Percentiles rank a stretch among this genome's conserved stretches.
phyloP scores from a whole-genome alignment of 805 yeast species.

The Wickerhamomyces strasburgensis region DNA sequence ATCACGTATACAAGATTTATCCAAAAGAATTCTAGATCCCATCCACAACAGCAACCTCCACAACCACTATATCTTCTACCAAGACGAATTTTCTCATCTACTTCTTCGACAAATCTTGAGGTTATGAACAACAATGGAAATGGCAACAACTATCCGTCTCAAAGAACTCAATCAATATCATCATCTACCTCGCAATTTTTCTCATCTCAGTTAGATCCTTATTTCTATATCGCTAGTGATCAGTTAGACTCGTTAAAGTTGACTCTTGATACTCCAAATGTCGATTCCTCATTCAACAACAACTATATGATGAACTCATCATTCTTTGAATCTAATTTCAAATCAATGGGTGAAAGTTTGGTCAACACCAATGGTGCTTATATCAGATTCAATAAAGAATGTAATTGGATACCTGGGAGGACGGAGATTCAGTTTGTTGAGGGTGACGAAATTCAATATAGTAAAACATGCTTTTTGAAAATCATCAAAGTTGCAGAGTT shows the following conservation, averaged over 20 bases:
- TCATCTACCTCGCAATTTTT: constrained; percentile 25
- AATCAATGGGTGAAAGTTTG: constrained; percentile 8
- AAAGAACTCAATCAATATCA: constrained; percentile 19
- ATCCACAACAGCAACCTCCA: constrained; percentile 5
- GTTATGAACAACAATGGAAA: constrained; percentile 2
- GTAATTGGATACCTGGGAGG: constrained; percentile 23
- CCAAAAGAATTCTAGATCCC: constrained; percentile 32
- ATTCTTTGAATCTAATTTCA: constrained; percentile 9
- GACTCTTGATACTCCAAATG: constrained; percentile 6
- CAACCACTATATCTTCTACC: constrained; percentile 16
- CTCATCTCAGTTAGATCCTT: constrained; percentile 29
- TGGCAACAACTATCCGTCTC: constrained; percentile 6
- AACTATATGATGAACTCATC: constrained; percentile 3
- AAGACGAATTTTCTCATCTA: constrained; percentile 21
- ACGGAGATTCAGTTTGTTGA: constrained; percentile 17
- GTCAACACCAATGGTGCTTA: constrained; percentile 30
- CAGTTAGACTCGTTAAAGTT: constrained; percentile 22
- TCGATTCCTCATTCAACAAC: constrained; percentile 12
- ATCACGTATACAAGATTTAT: constrained; percentile 55
- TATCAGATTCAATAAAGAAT: constrained; percentile 25
- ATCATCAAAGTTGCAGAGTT: constrained; percentile 38
- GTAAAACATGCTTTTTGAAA: constrained; percentile 20
- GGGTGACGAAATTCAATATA: constrained; percentile 5
- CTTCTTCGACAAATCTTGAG: constrained; percentile 22
- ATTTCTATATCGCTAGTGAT: constrained; percentile 30